These are phyloP conservation scores for Hypoxylon perforatum DNA, from an alignment of 495 filamentous ascomycete genomes.

Conservation along the genomic window DNA sequence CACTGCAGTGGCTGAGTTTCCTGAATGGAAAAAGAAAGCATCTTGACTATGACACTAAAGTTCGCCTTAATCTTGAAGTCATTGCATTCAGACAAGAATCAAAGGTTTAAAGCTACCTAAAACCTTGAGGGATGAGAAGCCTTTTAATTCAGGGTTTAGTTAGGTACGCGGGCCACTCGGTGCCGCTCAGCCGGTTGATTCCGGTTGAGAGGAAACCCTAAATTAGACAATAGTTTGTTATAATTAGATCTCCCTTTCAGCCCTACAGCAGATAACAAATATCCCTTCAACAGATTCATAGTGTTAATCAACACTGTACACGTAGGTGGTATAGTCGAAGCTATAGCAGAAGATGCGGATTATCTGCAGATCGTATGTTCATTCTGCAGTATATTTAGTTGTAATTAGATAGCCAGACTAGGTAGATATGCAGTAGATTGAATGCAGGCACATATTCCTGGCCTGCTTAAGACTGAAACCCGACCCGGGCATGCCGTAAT, in stretches of 20 bases:
- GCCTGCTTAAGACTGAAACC: slow-evolving; percentile 8
- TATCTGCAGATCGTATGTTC: slow-evolving; percentile 1
- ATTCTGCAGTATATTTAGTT: neutral
- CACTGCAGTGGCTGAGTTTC: slow-evolving; percentile 14
- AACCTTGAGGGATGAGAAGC: slow-evolving; percentile 9
- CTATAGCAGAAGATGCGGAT: neutral
- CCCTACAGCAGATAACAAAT: slow-evolving; percentile 20
- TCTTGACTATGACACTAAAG: neutral
- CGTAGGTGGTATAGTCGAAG: neutral
- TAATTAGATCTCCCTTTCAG: slow-evolving; percentile 38
- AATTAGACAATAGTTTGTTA: slow-evolving; percentile 30
- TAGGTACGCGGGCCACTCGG: slow-evolving; percentile 15
- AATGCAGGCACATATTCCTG: slow-evolving; percentile 24
- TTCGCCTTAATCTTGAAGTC: neutral
- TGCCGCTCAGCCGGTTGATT: slow-evolving; percentile 21
- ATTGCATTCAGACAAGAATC: neutral
- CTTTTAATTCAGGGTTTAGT: slow-evolving; percentile 18
- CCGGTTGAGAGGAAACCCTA: slow-evolving; percentile 24
- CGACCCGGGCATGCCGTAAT: slow-evolving; percentile 10
- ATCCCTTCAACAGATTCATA: slow-evolving; percentile 3
- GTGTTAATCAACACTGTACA: neutral
- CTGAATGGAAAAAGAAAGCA: neutral
- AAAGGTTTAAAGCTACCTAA: slow-evolving; percentile 16
- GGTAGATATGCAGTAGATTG: slow-evolving; percentile 10
- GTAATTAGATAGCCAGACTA: slow-evolving; percentile 22